Evolutionary conservation across 2,329 filamentous ascomycete species (phyloP).

Genomic region (Aspergillus fumigatus): DNA sequence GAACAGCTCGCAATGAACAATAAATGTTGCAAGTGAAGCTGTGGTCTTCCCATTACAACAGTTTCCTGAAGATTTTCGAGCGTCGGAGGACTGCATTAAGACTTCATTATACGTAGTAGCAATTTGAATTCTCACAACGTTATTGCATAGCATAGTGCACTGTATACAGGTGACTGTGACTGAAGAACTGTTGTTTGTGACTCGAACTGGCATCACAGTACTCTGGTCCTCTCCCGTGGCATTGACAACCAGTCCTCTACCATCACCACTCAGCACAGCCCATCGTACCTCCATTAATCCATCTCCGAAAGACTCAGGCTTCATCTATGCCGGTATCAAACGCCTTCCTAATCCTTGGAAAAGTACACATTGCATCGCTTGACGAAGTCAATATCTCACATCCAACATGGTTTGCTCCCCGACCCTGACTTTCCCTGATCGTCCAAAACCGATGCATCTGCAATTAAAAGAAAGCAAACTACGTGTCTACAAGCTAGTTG

Average conservation of each 20-base stretch:
- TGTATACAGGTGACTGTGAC: neutral
- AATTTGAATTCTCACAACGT: neutral
- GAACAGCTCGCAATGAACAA: neutral
- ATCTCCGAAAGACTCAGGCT: neutral
- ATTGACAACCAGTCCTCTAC: neutral
- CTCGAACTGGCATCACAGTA: neutral
- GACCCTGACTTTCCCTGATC: neutral
- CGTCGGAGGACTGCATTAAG: neutral
- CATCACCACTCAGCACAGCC: neutral
- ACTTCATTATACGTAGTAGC: neutral
- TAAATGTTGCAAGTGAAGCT: neutral
- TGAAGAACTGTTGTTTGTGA: neutral
- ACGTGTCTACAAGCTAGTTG: neutral
- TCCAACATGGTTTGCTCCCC: neutral
- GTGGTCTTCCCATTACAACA: neutral
- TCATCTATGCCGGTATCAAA: neutral
- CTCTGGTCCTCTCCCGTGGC: neutral
- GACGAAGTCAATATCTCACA: neutral
- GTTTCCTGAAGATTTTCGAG: neutral
- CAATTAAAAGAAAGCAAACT: neutral
- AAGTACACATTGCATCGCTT: neutral
- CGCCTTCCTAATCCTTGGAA: neutral
- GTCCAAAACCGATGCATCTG: neutral
- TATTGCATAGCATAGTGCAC: neutral
- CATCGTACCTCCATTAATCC: neutral